These are phyloP conservation scores for Vitis hybrid DNA, from an alignment of 177 flowering plant species.

Conservation along the genomic window DNA sequence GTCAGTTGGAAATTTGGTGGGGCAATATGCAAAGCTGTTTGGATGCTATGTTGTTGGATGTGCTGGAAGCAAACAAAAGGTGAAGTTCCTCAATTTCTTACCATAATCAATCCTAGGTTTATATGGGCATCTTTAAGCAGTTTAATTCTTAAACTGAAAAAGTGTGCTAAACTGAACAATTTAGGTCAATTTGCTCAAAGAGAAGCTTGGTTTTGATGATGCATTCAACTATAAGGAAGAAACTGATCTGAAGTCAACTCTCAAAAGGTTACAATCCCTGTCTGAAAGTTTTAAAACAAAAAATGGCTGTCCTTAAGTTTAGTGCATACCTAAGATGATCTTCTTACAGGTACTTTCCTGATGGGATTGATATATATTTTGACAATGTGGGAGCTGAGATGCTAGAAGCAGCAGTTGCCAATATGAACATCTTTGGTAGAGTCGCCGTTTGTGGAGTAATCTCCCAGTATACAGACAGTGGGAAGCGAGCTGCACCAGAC, in stretches of 20 bases:
- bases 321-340: background rate
- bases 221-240: constrained; percentile 82
- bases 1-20: constrained; percentile 67
- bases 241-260: constrained; percentile 54
- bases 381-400: constrained; percentile 80
- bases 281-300: background rate
- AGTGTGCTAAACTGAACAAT: background rate
- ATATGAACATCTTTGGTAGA: constrained; percentile 74
- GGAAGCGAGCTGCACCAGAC: constrained; percentile 42
- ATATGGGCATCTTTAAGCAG: no score
- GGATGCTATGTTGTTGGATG: constrained; percentile 79
- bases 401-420: constrained; percentile 69
- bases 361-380: constrained; percentile 76
- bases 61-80: constrained; percentile 72
- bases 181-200: constrained; percentile 61
- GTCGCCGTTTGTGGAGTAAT: constrained; percentile 72
- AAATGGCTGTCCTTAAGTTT: no score
- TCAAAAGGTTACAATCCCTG: constrained; percentile 43
- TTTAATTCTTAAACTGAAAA: background rate
- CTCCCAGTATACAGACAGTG: constrained; percentile 47
- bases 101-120: background rate
- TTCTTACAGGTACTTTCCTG: constrained; percentile 57
- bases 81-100: constrained; percentile 1
- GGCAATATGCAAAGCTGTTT: constrained; percentile 67
- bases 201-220: constrained; percentile 71